phyloP scores from a whole-genome alignment of 1,139 yeast species.

The Sporopachydermia cereana region DNA sequence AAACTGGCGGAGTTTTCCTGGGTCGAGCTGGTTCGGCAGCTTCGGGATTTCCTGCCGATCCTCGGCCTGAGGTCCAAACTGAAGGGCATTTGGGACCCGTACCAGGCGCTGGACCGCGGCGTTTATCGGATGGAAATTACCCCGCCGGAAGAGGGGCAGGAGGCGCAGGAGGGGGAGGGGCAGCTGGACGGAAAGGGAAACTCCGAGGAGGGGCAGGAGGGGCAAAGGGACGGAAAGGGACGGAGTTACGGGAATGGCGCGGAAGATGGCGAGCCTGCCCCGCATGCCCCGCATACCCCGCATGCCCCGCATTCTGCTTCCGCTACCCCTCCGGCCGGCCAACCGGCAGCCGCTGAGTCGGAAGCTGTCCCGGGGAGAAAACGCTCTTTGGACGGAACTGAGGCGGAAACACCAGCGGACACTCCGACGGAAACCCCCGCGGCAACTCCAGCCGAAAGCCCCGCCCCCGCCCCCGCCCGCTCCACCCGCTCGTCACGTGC shows the following conservation, averaged over 20 bases:
- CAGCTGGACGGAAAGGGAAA: not conserved
- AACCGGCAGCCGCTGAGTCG: not conserved
- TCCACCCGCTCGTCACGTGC: too few species aligned
- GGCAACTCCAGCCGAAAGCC: not conserved
- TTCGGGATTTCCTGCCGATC: not conserved
- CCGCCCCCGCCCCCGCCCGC: not conserved
- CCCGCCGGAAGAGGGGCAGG: not conserved
- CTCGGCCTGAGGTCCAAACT: conserved; percentile 4
- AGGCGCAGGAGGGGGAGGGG: not conserved
- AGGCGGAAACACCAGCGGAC: not conserved
- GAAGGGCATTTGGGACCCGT: conserved; percentile 6
- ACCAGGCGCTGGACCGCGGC: conserved; percentile 6
- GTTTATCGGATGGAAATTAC: conserved; percentile 1
- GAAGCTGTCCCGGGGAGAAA: not conserved
- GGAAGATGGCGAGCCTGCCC: not conserved
- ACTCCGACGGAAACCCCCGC: not conserved
- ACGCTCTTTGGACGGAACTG: not conserved
- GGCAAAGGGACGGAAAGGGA: too few species aligned
- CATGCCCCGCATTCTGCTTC: not conserved
- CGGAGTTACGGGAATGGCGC: not conserved
- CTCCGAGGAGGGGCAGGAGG: not conserved
- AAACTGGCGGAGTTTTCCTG: not conserved
- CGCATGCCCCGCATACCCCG: not conserved
- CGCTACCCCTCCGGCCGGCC: not conserved
- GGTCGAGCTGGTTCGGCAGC: not conserved